Evolutionary conservation across 2,329 filamentous ascomycete species (phyloP).

Genomic region (Penicillium sp.): DNA sequence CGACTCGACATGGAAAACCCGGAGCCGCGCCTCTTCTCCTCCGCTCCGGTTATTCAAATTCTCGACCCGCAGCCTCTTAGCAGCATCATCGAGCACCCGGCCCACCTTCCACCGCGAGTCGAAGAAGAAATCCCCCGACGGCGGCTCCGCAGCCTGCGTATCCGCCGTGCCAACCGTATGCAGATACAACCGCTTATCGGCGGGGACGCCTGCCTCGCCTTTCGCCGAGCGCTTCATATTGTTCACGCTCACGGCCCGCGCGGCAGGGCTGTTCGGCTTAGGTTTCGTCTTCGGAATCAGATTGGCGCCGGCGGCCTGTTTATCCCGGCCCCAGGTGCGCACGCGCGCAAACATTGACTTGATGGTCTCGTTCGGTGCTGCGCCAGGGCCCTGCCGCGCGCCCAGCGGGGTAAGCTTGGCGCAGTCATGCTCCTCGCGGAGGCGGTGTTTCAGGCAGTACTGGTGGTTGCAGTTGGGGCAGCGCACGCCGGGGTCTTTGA

Average conservation of each 20-base stretch:
- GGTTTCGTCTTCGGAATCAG: constrained; percentile 58
- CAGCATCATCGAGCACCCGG: constrained; percentile 51
- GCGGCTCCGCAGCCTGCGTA: constrained; percentile 77
- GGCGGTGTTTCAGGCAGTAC: constrained; percentile 53
- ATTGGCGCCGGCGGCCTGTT: constrained; percentile 64
- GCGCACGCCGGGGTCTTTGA: constrained; percentile 50
- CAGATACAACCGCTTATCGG: constrained; percentile 84
- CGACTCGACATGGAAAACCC: constrained; percentile 90
- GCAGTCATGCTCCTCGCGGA: constrained; percentile 76
- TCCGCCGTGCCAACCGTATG: constrained; percentile 87
- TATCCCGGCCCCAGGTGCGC: constrained; percentile 74
- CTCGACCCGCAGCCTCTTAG: constrained; percentile 42
- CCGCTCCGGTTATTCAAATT: constrained; percentile 47
- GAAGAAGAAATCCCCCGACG: constrained; percentile 77
- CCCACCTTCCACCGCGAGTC: constrained; percentile 87
- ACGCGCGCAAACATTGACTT: constrained; percentile 72
- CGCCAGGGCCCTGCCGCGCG: constrained; percentile 44
- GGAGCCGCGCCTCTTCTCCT: constrained; percentile 65
- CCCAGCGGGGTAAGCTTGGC: constrained; percentile 64
- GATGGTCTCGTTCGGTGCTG: constrained; percentile 60
- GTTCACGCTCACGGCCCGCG: constrained; percentile 67
- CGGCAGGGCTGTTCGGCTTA: constrained; percentile 52
- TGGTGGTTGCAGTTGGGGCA: constrained; percentile 50
- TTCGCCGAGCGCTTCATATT: constrained; percentile 83
- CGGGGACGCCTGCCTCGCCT: constrained; percentile 76